These are phyloP conservation scores for Ormosia emarginata DNA, from an alignment of 306 rosid species.

Conservation along the genomic window DNA sequence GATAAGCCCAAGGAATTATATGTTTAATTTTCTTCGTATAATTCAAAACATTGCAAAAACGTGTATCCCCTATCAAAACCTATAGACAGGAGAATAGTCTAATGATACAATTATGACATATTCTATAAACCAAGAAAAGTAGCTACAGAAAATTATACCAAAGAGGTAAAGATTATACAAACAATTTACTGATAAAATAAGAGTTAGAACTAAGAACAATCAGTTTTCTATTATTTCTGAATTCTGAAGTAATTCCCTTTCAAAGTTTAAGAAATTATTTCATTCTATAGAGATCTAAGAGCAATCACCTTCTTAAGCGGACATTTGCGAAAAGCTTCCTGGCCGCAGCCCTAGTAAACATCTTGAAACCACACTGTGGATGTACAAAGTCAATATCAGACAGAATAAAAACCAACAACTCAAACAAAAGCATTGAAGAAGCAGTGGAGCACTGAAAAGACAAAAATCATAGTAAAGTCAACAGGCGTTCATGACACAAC, in stretches of 20 bases:
- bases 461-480: not conserved
- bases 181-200: not conserved
- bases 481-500: not conserved
- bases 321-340: conserved; percentile 88
- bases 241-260: not conserved
- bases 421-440: conserved; percentile 6
- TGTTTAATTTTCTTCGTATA: not conserved
- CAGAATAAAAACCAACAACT: not conserved
- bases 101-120: not conserved
- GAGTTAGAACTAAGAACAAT: not conserved
- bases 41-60: not conserved
- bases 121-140: not conserved
- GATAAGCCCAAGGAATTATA: not conserved
- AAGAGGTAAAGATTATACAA: not conserved
- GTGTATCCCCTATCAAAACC: not conserved
- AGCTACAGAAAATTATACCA: not conserved
- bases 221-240: not conserved
- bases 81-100: not conserved
- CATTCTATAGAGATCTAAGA: not conserved
- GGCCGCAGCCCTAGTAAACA: conserved; percentile 92
- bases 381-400: conserved; percentile 31
- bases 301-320: conserved; percentile 69
- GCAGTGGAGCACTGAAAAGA: not conserved
- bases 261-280: not conserved
- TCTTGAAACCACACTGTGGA: conserved; percentile 92